phyloP scores from a whole-genome alignment of 1,284 basidiomycete genomes.

The Sanghuangporus sanghuang region DNA sequence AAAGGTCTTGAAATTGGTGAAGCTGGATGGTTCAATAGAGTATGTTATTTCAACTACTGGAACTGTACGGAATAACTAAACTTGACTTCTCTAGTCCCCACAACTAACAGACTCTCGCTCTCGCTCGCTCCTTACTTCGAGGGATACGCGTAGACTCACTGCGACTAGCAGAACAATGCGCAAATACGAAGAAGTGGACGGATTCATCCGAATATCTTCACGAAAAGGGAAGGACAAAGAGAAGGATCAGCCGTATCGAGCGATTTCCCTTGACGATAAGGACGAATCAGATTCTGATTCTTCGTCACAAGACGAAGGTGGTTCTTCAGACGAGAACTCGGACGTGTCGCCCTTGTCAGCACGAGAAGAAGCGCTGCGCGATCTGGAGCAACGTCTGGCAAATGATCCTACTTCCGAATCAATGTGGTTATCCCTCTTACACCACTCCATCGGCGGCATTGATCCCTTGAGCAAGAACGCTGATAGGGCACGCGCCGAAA shows the following conservation, averaged over 20 bases:
- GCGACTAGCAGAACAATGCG: constrained; percentile 30
- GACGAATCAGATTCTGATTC: constrained; percentile 39
- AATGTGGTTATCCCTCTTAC: constrained; percentile 65
- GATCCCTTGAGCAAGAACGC: constrained; percentile 61
- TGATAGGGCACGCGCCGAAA: constrained; percentile 58
- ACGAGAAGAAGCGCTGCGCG: constrained; percentile 51
- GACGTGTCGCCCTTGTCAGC: constrained; percentile 39
- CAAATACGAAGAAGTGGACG: constrained; percentile 58
- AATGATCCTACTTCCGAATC: constrained; percentile 45
- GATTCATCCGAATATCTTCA: constrained; percentile 55
- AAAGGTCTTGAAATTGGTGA: constrained; percentile 57
- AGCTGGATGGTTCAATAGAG: constrained; percentile 4
- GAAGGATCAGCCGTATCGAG: constrained; percentile 43
- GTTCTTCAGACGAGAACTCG: constrained; percentile 28
- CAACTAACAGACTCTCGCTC: constrained; percentile 52
- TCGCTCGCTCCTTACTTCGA: constrained; percentile 43
- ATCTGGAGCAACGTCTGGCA: constrained; percentile 51
- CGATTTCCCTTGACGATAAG: constrained; percentile 36
- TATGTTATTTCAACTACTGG: background rate
- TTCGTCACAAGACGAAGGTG: constrained; percentile 31
- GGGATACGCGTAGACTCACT: constrained; percentile 44
- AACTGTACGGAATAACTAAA: constrained; percentile 6
- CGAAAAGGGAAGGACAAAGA: constrained; percentile 26
- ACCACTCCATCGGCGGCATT: constrained; percentile 52
- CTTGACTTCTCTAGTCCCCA: constrained; percentile 35